A percentile compares a stretch with the other conserved stretches of the same genome.
Evolutionary conservation across 1,284 basidiomycete genomes (phyloP).

Genomic region (Mrakiaceae sp.): DNA sequence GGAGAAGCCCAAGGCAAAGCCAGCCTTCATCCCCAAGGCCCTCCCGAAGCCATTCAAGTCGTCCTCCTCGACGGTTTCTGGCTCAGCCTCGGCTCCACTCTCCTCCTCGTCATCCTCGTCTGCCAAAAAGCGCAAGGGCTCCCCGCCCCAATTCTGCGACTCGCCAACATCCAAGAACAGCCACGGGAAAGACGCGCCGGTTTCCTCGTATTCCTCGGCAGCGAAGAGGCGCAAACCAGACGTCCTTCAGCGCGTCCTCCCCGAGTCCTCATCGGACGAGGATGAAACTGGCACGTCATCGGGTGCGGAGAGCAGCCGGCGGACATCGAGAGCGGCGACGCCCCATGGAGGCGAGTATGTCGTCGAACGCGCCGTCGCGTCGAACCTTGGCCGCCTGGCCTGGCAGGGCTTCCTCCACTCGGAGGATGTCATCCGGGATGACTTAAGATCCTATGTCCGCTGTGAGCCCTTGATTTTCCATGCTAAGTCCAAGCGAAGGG

Average conservation of each 20-base stretch:
- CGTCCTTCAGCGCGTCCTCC: neutral
- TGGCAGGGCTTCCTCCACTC: conserved; percentile 18
- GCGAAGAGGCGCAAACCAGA: neutral
- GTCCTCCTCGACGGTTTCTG: neutral
- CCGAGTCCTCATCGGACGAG: neutral
- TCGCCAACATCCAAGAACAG: neutral
- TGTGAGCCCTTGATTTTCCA: conserved; percentile 10
- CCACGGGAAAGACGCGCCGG: neutral
- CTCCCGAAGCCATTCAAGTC: neutral
- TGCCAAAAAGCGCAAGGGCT: conserved; percentile 1
- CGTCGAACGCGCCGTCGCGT: neutral
- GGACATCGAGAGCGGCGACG: neutral
- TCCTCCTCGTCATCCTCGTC: neutral
- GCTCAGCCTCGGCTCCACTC: neutral
- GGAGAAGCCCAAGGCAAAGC: too few relatives aligned
- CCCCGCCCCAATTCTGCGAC: neutral
- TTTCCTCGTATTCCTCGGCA: neutral
- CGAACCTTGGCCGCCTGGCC: neutral
- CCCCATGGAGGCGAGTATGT: neutral
- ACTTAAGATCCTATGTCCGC: conserved; percentile 11
- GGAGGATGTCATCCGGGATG: conserved; percentile 10
- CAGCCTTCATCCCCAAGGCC: too few relatives aligned
- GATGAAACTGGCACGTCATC: neutral
- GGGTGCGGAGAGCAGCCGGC: too few relatives aligned
- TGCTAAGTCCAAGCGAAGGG: neutral